Evolutionary conservation across 2,329 filamentous ascomycete genomes (phyloP).

Genomic region (Aureobasidium lini): DNA sequence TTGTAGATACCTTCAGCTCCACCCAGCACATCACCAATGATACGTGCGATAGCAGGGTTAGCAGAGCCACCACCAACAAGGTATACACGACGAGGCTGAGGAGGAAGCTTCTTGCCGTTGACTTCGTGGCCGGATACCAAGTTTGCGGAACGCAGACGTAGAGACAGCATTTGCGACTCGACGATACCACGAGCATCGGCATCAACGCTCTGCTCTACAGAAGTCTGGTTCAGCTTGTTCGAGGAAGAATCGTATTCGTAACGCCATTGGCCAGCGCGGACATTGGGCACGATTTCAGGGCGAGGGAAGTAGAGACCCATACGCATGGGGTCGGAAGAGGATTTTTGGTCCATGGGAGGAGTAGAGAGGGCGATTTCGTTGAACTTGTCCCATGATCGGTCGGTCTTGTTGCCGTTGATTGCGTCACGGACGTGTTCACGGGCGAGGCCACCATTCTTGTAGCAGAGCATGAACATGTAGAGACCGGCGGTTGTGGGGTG

Average conservation of each 20-base stretch:
- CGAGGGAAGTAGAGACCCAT: slow-evolving; percentile 92
- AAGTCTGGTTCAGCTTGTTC: slow-evolving; percentile 33
- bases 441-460: slow-evolving; percentile 94
- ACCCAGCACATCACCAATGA: slow-evolving; percentile 82
- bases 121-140: slow-evolving; percentile 49
- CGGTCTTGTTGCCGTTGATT: slow-evolving; percentile 50
- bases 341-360: slow-evolving; percentile 59
- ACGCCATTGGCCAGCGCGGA: slow-evolving; percentile 78
- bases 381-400: slow-evolving; percentile 66
- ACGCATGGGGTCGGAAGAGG: slow-evolving; percentile 56
- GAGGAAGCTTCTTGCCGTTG: slow-evolving; percentile 53
- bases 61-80: slow-evolving; percentile 87
- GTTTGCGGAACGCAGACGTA: slow-evolving; percentile 73
- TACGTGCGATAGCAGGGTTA: slow-evolving; percentile 80
- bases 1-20: slow-evolving; percentile 85
- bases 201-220: slow-evolving; percentile 42
- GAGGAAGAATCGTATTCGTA: slow-evolving; percentile 54
- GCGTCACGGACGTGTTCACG: slow-evolving; percentile 82
- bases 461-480: slow-evolving; percentile 99
- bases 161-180: slow-evolving; percentile 89
- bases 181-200: slow-evolving; percentile 81
- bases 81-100: slow-evolving; percentile 84
- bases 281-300: slow-evolving; percentile 91
- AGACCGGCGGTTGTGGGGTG: slow-evolving; percentile 83
- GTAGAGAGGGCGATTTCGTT: slow-evolving; percentile 64